Conservation (phyloP, 2,329 filamentous ascomycete genomes). For the Fusarium circinatum region DNA sequence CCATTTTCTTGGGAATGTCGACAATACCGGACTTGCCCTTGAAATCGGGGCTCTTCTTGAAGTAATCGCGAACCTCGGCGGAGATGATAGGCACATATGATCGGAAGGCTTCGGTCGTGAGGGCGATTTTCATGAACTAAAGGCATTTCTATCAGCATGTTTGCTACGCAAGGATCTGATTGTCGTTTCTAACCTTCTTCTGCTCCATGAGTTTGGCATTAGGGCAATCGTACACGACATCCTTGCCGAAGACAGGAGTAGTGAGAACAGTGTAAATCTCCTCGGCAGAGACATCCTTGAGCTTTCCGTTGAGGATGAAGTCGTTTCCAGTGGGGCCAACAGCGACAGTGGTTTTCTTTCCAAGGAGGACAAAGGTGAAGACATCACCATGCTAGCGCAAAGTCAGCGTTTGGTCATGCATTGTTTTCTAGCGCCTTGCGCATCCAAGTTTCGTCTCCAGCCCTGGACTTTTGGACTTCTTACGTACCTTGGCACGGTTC, state of each 20-base stretch:
- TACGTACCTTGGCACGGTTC: slow-evolving; percentile 76
- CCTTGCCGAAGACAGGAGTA: slow-evolving; percentile 78
- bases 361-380: slow-evolving; percentile 89
- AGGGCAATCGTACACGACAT: slow-evolving; percentile 91
- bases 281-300: slow-evolving; percentile 89
- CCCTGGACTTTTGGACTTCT: neutral
- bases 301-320: slow-evolving; percentile 90
- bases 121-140: slow-evolving; percentile 82
- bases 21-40: slow-evolving; percentile 74
- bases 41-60: slow-evolving; percentile 74
- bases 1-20: slow-evolving; percentile 79
- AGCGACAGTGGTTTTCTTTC: slow-evolving; percentile 89
- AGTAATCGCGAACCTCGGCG: slow-evolving; percentile 77
- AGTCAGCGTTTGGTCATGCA: slow-evolving; percentile 17
- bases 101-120: slow-evolving; percentile 78
- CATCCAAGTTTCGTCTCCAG: neutral
- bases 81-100: slow-evolving; percentile 83
- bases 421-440: neutral
- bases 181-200: slow-evolving; percentile 75
- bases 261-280: slow-evolving; percentile 87
- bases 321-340: slow-evolving; percentile 86
- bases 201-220: slow-evolving; percentile 96
- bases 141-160: slow-evolving; percentile 23
- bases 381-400: slow-evolving; percentile 79
- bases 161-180: neutral